Base-by-base conservation (phyloP, 2,329 filamentous ascomycete species). In the Monosporascus sp. region DNA sequence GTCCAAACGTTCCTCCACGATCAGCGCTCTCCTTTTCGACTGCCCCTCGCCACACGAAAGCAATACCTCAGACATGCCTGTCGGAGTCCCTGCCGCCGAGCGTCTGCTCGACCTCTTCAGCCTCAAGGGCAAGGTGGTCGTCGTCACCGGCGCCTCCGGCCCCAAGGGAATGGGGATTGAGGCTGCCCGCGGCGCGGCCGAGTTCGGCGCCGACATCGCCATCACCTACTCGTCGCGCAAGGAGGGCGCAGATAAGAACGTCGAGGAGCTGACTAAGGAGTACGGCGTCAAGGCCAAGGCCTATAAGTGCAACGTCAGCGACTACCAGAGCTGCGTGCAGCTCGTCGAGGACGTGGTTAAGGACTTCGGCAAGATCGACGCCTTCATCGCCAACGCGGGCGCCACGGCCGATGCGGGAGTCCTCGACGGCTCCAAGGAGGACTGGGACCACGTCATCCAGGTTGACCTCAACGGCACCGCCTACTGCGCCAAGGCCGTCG, bases 341-440 rank as follows among this genome's bases (percentile, higher is more conserved):
- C 75, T 82, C 59, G 73, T 84, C 52, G 72, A 74, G 52, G 82
- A 90, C 37, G 84, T 91, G 58, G 78, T 87, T 66, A 73, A 75
- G 60, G 88, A 92, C 65, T 92, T 91, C 66, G 84, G 85, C 63
- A 82, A 83, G 48, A 82, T 90, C 53, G 87, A 90, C 59, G 81
- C 85, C 56, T 89, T 91, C 61, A 80, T 91, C 51, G 87, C 88
- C 63, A 90, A 91, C 69, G 85, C 80, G 41, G 86, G 82, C 37
- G 79, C 83, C 49, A 79, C 80, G 1, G 81, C 75, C 2, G 72
- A 84, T 60, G 80, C 79, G 1, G 70, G 80, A 8, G 77, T 82
- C 64, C 72, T 84, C 24, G 78, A 83, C 25, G 79, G 77, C 24
- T 70, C 77, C 14, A 65, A 82, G 22, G 73, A 78, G 18, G 78